A percentile compares a stretch with the other conserved stretches of the same genome.
Evolutionary conservation across 2,329 filamentous ascomycete species (phyloP).

Genomic region (Didymella arachidicola): DNA sequence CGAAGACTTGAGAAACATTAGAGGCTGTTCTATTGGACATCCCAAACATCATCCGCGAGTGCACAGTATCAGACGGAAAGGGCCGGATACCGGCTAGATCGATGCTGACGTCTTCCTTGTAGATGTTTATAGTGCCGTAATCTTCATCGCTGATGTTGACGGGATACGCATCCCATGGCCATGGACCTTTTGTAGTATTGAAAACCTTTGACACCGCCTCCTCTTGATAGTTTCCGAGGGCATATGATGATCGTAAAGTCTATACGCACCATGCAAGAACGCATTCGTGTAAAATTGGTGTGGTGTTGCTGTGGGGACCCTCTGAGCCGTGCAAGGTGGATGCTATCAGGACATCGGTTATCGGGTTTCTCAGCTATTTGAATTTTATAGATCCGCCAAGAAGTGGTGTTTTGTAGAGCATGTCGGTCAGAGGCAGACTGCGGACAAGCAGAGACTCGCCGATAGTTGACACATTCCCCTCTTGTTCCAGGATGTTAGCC

Average conservation of each 20-base stretch:
- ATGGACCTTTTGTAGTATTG: background rate
- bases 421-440: slow-evolving; percentile 20
- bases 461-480: background rate
- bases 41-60: too few species aligned
- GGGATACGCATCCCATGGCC: background rate
- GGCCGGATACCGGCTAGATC: background rate
- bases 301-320: slow-evolving; percentile 14
- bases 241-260: slow-evolving; percentile 29
- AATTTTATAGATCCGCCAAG: slow-evolving; percentile 29
- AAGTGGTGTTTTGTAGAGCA: slow-evolving; percentile 1
- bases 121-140: too few species aligned
- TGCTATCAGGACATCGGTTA: slow-evolving; percentile 22
- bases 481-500: background rate
- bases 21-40: too few species aligned
- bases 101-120: background rate
- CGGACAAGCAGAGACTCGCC: slow-evolving; percentile 25
- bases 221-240: slow-evolving; percentile 26
- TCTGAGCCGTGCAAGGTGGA: slow-evolving; percentile 9
- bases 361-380: slow-evolving; percentile 19
- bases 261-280: slow-evolving; percentile 37
- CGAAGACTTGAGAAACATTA: slow-evolving; percentile 2
- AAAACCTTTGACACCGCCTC: slow-evolving; percentile 5
- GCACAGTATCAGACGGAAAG: too few species aligned
- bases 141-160: too few species aligned
- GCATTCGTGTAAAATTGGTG: slow-evolving; percentile 32